Percentiles rank a stretch among this genome's conserved stretches.
Conservation (phyloP, 2,329 filamentous ascomycete genomes). For the Phoma herbarum region DNA sequence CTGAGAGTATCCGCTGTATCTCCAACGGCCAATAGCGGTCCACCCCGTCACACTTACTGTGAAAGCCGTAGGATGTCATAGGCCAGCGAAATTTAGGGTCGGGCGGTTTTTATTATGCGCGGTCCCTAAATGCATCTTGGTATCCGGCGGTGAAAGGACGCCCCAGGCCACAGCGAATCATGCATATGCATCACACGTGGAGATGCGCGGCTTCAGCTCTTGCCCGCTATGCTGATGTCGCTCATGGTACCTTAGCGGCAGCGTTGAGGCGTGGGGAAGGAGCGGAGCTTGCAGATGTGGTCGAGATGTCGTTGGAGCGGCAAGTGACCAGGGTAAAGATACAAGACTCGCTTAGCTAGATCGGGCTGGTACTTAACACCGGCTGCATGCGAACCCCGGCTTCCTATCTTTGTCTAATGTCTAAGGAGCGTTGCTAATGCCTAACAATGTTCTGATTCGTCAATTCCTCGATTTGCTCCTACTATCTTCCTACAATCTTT, state of each 20-base stretch:
- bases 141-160: slow-evolving; percentile 17
- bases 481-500: slow-evolving; percentile 19
- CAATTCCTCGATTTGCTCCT: slow-evolving; percentile 1
- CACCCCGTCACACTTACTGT: slow-evolving; percentile 1
- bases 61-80: slow-evolving; percentile 22
- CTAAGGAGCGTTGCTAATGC: slow-evolving; percentile 33
- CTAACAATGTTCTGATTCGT: slow-evolving; percentile 14
- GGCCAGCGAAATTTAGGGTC: slow-evolving; percentile 13
- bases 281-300: slow-evolving; percentile 26
- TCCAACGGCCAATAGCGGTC: slow-evolving; percentile 30
- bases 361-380: slow-evolving; percentile 34
- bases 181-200: background rate
- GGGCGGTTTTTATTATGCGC: slow-evolving; percentile 4
- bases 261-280: slow-evolving; percentile 29
- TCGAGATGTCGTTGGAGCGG: slow-evolving; percentile 31
- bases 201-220: background rate
- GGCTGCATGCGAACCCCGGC: slow-evolving; percentile 28
- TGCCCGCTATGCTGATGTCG: slow-evolving; percentile 13
- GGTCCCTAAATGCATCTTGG: slow-evolving; percentile 15
- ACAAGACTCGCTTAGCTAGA: slow-evolving; percentile 32
- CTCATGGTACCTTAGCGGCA: slow-evolving; percentile 11
- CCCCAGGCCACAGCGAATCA: background rate
- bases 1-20: slow-evolving; percentile 30
- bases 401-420: slow-evolving; percentile 39
- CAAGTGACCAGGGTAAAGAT: slow-evolving; percentile 31